Conservation (phyloP, 805 yeast species). For the Komagataella pastoris region DNA sequence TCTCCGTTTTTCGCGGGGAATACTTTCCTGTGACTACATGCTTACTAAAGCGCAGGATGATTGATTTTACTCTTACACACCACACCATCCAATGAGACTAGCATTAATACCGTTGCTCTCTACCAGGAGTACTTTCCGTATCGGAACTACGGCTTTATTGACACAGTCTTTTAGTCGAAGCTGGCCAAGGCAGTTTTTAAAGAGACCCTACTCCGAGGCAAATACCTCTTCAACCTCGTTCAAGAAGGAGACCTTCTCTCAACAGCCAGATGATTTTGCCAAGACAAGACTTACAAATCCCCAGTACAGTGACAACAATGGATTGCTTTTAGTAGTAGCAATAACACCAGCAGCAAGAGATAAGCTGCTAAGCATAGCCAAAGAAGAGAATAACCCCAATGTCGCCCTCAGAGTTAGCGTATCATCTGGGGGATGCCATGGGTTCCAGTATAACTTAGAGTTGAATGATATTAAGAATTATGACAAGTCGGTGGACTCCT, state of each 20-base stretch:
- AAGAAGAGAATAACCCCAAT: constrained; percentile 40
- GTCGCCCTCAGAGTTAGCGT: constrained; percentile 64
- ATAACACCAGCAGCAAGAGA: constrained; percentile 32
- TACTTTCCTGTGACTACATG: background rate
- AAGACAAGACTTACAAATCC: constrained; percentile 19
- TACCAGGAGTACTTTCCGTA: background rate
- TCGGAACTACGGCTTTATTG: background rate
- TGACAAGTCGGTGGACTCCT: constrained; percentile 24
- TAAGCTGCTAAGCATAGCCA: constrained; percentile 39
- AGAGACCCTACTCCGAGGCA: background rate
- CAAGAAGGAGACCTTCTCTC: background rate
- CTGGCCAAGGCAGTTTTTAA: background rate
- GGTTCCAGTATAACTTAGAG: constrained; percentile 78
- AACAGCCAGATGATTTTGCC: constrained; percentile 6
- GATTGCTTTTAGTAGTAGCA: constrained; percentile 26
- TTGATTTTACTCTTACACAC: background rate
- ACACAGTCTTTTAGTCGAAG: background rate
- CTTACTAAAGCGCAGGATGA: background rate
- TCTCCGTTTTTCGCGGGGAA: background rate
- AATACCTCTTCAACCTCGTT: background rate
- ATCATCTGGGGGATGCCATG: constrained; percentile 97
- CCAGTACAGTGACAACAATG: constrained; percentile 19
- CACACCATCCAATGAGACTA: background rate
- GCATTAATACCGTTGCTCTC: background rate
- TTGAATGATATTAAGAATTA: constrained; percentile 24